A percentile compares a stretch with the other conserved stretches of the same genome.
phyloP scores from a whole-genome alignment of 805 yeast species.

The Candida suzukii region DNA sequence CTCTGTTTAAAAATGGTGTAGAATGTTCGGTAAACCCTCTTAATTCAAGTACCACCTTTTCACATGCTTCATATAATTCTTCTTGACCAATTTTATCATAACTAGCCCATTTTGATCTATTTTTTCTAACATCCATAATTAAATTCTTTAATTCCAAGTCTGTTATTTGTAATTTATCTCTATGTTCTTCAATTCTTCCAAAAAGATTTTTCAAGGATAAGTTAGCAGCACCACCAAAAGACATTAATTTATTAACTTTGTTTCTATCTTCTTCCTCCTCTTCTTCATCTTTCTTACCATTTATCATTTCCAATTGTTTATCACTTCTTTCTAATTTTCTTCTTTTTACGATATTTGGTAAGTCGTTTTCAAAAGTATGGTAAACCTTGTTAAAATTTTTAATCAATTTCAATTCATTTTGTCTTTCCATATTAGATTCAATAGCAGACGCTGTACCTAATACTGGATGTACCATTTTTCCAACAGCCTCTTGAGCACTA shows the following conservation, averaged over 20 bases:
- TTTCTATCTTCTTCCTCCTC: slow-evolving; percentile 11
- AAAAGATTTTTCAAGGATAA: slow-evolving; percentile 74
- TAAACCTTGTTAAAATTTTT: slow-evolving; percentile 66
- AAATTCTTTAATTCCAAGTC: slow-evolving; percentile 80
- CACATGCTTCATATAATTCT: slow-evolving; percentile 95
- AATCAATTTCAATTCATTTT: slow-evolving; percentile 34
- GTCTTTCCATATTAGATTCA: slow-evolving; percentile 35
- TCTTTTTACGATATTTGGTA: slow-evolving; percentile 68
- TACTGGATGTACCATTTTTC: slow-evolving; percentile 27
- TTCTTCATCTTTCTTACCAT: slow-evolving; percentile 10
- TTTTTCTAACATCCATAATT: slow-evolving; percentile 88
- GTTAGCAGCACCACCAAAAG: slow-evolving; percentile 60
- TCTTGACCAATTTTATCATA: slow-evolving; percentile 96
- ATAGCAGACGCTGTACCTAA: slow-evolving; percentile 28
- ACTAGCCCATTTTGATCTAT: slow-evolving; percentile 95
- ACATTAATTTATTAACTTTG: slow-evolving; percentile 22
- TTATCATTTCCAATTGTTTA: slow-evolving; percentile 46
- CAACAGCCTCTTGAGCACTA: slow-evolving; percentile 24
- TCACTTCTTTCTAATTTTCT: slow-evolving; percentile 76
- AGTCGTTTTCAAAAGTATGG: slow-evolving; percentile 70
- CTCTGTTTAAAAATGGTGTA: slow-evolving; percentile 90
- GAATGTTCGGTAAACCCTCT: slow-evolving; percentile 94
- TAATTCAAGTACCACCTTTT: slow-evolving; percentile 83
- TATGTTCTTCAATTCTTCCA: slow-evolving; percentile 66
- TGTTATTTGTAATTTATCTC: slow-evolving; percentile 67